These are phyloP conservation scores for Nicotiana benthamiana DNA, from an alignment of 257 asterid species.

Conservation along the genomic window DNA sequence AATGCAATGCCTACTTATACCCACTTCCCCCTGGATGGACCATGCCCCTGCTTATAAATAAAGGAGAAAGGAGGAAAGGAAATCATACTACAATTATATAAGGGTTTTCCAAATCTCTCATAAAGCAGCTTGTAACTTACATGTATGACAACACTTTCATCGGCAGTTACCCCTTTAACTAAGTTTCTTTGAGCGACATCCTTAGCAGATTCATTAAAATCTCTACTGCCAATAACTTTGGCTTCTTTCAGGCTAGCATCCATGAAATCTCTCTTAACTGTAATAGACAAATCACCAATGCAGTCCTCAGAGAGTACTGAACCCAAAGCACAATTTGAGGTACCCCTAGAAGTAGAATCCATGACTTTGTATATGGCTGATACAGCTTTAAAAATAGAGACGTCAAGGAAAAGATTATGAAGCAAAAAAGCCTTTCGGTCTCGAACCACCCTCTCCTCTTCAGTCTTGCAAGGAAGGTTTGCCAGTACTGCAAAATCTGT, in stretches of 20 bases:
- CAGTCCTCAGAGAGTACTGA: constrained; percentile 55
- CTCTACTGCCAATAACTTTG: constrained; percentile 41
- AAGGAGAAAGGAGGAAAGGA: not conserved
- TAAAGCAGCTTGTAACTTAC: constrained; percentile 36
- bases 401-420: constrained; percentile 87
- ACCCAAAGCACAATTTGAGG: constrained; percentile 31
- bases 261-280: constrained; percentile 54
- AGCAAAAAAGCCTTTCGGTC: constrained; percentile 97
- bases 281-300: constrained; percentile 65
- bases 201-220: constrained; percentile 29
- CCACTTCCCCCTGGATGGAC: not conserved
- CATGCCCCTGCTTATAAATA: not conserved
- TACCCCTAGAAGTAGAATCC: constrained; percentile 31
- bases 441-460: constrained; percentile 88
- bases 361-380: constrained; percentile 67
- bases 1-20: not conserved
- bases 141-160: constrained; percentile 81
- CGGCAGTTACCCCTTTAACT: constrained; percentile 91
- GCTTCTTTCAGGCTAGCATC: constrained; percentile 57
- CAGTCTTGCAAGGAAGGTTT: constrained; percentile 79
- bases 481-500: constrained; percentile 78
- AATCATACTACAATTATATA: not conserved
- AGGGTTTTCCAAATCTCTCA: not conserved
- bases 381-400: constrained; percentile 75
- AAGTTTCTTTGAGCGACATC: constrained; percentile 67